Base-by-base conservation (phyloP, 2,329 filamentous ascomycete species). In the Xylaria sp. region DNA sequence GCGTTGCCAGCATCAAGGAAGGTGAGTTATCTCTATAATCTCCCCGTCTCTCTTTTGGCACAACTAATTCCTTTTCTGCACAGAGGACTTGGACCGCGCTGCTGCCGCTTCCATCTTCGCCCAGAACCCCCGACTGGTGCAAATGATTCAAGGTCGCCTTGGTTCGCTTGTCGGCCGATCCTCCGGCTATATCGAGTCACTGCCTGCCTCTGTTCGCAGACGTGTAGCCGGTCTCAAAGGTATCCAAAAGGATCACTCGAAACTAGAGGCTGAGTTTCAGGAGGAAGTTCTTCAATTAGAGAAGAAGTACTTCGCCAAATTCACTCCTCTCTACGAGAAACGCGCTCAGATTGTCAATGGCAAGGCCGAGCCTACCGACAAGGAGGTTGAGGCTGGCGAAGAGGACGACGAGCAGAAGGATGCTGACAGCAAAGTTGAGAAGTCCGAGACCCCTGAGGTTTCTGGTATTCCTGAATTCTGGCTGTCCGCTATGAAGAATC, bases 401-500 rank as follows among this genome's bases (percentile, higher is more conserved):
- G 88, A 92, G 50, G 88, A 93, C 11, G 91, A 92, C 50, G 90
- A 93, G 57, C 89, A 87, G 57, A 84, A 85, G 24, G 84, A 86
- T 64, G 81, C 80, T 51, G 82, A 86, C 75, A 81, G 82, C 69
- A 83, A 86, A 76, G 75, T 81, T 56, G 86, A 89, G 77, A 83
- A 86, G 77, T 84, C 89, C 65, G 83, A 87, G 71, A 80, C 83
- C 39, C 81, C 83, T 67, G 78, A 85, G 71, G 83, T 91, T 72
- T 86, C 89, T 77, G 96, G 96, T 82, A 98, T 99, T 71, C 96
- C 96, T 71, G 96, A 99, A 84, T 99, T 99, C 88, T 99, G 96
- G 96, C 88, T 99, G 59, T 98, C 95, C 70, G 95, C 97, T 75
- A 98, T 99, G 95, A 99, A 99, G 89, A 99, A 99, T 86, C 95